Base-by-base conservation (phyloP, 129 eudicot species). In the Tagetes erecta region DNA sequence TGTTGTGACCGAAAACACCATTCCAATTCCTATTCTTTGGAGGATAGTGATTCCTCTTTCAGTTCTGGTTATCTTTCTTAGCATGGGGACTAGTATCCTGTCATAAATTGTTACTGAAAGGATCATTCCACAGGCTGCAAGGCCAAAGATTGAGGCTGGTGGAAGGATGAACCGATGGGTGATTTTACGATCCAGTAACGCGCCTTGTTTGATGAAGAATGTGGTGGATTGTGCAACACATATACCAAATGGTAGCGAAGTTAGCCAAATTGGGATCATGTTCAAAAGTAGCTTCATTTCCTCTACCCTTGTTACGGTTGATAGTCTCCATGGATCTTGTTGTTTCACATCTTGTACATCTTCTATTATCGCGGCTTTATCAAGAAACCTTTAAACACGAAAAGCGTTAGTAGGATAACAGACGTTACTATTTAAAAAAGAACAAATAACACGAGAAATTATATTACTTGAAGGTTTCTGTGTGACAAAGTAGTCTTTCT, bases 131-230 rank as follows among this genome's bases (percentile, higher is more conserved):
- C 84, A 37, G 37, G 98, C 94, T 0, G 84, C 33, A 11, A 94
- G 78, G 69, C 81, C 51, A 13, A 67, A 89, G 20, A 90, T 71
- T 1, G 98, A 86, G 66, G 95, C 89, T 12, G 98, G 86, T 40
- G 98, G 98, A 80, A 94, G 83, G 51, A 5, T 2, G 77, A 90
- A 88, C n/a, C 3, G n/a, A 51, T 59, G 45, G 33, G 78, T 49
- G 73, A 94, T 71, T 14, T 60, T 50, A 1, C 92, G 89, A 83
- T 90, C 31, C 55, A 94, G 40, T 37, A 82, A 68, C 0, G 69
- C 76, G 37, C 91, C 75, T 81, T 94, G 98, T 80, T 94, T 90
- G 81, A 94, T 86, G 78, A 90, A 94, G 82, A 94, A 88, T 2
- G 98, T 94, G 1, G 88, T 40, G 75, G 80, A 50, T 76, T 94